These are phyloP conservation scores for Petunia secreta DNA, from an alignment of 257 asterid genomes.

Conservation along the genomic window DNA sequence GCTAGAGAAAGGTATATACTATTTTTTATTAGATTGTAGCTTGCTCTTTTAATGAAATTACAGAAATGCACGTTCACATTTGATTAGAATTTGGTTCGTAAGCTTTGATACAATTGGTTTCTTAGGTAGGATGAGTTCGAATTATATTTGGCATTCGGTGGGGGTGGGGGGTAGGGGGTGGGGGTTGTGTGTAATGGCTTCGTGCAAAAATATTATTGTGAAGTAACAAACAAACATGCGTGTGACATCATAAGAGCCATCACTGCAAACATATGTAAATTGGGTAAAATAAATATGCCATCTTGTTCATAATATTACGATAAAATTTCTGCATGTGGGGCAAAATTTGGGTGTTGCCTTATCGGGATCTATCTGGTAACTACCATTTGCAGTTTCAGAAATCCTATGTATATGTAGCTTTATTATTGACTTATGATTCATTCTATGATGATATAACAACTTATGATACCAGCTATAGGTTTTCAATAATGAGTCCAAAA, in stretches of 20 bases:
- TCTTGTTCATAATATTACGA: not conserved
- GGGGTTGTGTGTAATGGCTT: not conserved
- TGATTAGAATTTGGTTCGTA: not conserved
- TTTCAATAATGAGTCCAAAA: not conserved
- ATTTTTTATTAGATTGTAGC: not conserved
- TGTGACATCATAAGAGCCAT: not conserved
- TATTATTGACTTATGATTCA: not conserved
- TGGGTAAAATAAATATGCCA: not conserved
- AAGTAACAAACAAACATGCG: not conserved
- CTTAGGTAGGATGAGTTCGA: not conserved
- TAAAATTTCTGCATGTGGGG: not conserved
- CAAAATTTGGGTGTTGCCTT: not conserved
- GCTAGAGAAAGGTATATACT: conserved; percentile 57
- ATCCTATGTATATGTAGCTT: not conserved
- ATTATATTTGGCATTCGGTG: conserved; percentile 16
- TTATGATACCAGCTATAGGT: not conserved
- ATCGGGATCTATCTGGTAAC: not conserved
- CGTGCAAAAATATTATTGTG: not conserved
- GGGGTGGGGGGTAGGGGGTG: not conserved
- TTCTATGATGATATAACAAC: not conserved
- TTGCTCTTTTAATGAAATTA: not conserved
- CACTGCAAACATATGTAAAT: not conserved
- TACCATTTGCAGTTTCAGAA: not conserved
- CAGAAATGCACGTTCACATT: not conserved
- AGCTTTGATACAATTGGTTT: not conserved